Conservation (phyloP, 2,329 filamentous ascomycete genomes). For the Emericellopsis cladophorae region DNA sequence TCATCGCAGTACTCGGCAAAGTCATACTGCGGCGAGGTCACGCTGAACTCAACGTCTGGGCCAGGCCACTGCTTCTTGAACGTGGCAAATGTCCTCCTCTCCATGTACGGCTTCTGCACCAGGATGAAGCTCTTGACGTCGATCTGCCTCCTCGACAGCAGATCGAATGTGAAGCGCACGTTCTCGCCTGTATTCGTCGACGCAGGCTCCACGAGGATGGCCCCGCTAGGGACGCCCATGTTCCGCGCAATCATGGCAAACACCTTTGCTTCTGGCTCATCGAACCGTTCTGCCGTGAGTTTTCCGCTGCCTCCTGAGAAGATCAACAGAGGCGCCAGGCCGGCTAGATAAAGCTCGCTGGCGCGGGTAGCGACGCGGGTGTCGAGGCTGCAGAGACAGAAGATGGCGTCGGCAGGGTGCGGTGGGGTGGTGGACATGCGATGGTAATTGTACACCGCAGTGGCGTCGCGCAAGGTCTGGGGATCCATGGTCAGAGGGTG, state of each 20-base stretch:
- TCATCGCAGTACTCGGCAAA: conserved; percentile 27
- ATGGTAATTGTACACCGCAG: conserved; percentile 29
- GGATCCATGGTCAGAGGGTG: too few relatives aligned
- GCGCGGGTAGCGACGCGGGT: conserved; percentile 27
- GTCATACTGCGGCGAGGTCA: conserved; percentile 24
- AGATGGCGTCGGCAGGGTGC: conserved; percentile 25
- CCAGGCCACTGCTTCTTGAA: conserved; percentile 33
- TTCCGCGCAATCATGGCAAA: conserved; percentile 25
- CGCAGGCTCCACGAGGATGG: conserved; percentile 23
- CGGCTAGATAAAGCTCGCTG: conserved; percentile 26
- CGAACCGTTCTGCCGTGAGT: conserved; percentile 24
- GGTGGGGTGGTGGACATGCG: conserved; percentile 11
- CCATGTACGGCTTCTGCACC: conserved; percentile 37
- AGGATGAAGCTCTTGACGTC: conserved; percentile 20
- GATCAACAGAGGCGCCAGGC: conserved; percentile 23
- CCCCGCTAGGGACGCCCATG: conserved; percentile 24
- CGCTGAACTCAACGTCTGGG: conserved; percentile 16
- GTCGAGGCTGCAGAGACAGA: conserved; percentile 34
- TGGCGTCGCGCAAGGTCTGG: conserved; percentile 14
- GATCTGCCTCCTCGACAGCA: conserved; percentile 16
- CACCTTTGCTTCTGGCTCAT: conserved; percentile 25
- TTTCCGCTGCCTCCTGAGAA: conserved; percentile 29
- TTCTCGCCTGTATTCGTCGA: conserved; percentile 35
- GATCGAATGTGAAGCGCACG: conserved; percentile 25
- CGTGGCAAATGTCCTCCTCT: conserved; percentile 30